A percentile compares a stretch with the other conserved stretches of the same genome.
Evolutionary conservation across 2,329 filamentous ascomycete genomes (phyloP).

Genomic region (Juglanconis oblonga): DNA sequence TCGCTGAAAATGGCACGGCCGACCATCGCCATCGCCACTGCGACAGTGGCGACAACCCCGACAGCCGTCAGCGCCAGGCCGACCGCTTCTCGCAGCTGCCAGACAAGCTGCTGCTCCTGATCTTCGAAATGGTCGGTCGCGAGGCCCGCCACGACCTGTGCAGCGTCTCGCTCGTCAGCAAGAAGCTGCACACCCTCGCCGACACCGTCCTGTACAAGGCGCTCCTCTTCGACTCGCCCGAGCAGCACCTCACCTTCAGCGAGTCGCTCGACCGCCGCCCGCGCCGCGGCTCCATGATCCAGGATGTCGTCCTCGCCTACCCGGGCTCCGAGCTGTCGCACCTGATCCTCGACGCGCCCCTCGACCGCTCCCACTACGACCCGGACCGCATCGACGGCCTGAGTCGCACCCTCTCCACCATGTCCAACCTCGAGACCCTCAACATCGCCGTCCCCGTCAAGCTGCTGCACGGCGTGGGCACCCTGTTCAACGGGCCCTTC

Average conservation of each 20-base stretch:
- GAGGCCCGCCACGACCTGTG: conserved; percentile 38
- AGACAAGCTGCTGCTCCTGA: conserved; percentile 36
- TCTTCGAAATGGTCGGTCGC: conserved; percentile 35
- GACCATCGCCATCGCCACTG: neutral
- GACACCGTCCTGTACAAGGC: conserved; percentile 46
- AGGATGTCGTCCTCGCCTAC: conserved; percentile 43
- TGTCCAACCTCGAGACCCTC: conserved; percentile 47
- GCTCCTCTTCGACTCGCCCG: conserved; percentile 43
- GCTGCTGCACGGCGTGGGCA: conserved; percentile 44
- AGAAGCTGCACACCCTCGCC: conserved; percentile 40
- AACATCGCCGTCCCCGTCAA: conserved; percentile 43
- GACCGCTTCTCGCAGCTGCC: conserved; percentile 31
- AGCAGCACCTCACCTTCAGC: conserved; percentile 47
- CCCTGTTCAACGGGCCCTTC: conserved; percentile 48
- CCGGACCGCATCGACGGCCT: conserved; percentile 39
- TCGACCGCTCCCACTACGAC: conserved; percentile 31
- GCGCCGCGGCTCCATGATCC: conserved; percentile 45
- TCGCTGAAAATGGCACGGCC: neutral
- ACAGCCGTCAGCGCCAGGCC: neutral
- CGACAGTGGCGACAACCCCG: neutral
- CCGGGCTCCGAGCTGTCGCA: conserved; percentile 40
- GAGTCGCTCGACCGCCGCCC: conserved; percentile 44
- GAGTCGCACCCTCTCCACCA: conserved; percentile 44
- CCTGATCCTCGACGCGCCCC: conserved; percentile 36
- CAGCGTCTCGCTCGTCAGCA: conserved; percentile 40